These are phyloP conservation scores for Scheffersomyces amazonensis DNA, from an alignment of 805 yeast genomes.

Conservation along the genomic window DNA sequence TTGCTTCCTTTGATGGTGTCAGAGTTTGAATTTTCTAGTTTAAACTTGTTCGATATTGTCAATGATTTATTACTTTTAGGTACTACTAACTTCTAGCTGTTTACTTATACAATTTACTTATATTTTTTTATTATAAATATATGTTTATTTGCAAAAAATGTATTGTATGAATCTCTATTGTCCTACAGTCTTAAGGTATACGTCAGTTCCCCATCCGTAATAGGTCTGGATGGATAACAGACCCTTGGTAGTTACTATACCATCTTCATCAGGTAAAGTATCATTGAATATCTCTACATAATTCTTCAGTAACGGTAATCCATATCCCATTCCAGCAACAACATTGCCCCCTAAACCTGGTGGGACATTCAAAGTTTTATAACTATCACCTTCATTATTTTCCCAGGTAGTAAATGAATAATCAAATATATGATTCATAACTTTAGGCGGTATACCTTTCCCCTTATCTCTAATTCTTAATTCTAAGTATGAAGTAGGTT, in stretches of 20 bases:
- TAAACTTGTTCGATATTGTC: too few relatives aligned
- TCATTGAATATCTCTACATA: slow-evolving; percentile 42
- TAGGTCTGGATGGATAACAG: slow-evolving; percentile 41
- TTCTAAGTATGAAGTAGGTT: slow-evolving; percentile 47
- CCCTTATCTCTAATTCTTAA: slow-evolving; percentile 84
- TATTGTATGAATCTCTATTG: not conserved
- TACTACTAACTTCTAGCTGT: too few relatives aligned
- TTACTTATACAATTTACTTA: too few relatives aligned
- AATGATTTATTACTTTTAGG: too few relatives aligned
- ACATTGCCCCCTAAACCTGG: slow-evolving; percentile 69
- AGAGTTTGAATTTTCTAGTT: too few relatives aligned
- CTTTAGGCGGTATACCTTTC: slow-evolving; percentile 75
- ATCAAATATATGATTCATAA: slow-evolving; percentile 69
- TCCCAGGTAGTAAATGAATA: slow-evolving; percentile 84
- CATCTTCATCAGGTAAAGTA: slow-evolving; percentile 15
- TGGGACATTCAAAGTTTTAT: slow-evolving; percentile 61
- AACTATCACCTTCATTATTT: slow-evolving; percentile 53
- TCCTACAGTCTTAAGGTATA: slow-evolving; percentile 39
- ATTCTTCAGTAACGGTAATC: slow-evolving; percentile 73
- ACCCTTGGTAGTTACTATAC: slow-evolving; percentile 23
- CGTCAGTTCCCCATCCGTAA: slow-evolving; percentile 46
- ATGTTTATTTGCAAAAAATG: too few relatives aligned
- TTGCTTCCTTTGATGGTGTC: too few relatives aligned
- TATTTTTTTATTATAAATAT: too few relatives aligned
- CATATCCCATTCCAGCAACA: slow-evolving; percentile 96